Base-by-base conservation (phyloP, 371 early-diverging fungal species). In the Mortierella polycephala region DNA sequence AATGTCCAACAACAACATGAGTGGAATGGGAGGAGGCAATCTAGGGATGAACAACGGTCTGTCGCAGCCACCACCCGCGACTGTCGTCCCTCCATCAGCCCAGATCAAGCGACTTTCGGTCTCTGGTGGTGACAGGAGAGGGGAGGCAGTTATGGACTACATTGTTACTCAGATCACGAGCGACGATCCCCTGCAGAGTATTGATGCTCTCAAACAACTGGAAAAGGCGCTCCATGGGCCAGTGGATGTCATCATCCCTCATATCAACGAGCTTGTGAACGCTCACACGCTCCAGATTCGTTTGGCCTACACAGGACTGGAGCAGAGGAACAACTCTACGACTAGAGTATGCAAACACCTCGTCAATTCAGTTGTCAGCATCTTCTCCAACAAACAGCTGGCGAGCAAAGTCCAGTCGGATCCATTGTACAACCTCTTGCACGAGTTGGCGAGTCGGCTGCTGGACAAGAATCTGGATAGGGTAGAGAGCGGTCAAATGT, bases 151-250 rank as follows among this genome's bases (percentile, higher is more conserved):
- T 58, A 87, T 96, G 64, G 94, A 93, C 60, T 86, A 89, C 45
- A 65, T 94, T 10, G 85, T 95, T 16, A 82, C 91, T 1, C 94
- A 94, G 60, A 90, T 97, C 46, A 92, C 90, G 49, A 86, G 90
- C 69, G 85, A 86, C 6, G 95, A 95, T 57, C 81, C 91, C 1
- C 79, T 85, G 41, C 86, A 90, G 44, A 89, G 92, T 37, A 90
- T 94, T 57, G 91, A 93, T 47, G 96, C 95, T 1, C 74, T 97
- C 13, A 95, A 95, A 74, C 89, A 93, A 51, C 72, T 97, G 16
- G 94, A 94, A 47, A 86, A 85, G 44, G 74, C 90, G 0, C 76
- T 96, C 8, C 81, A 83, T n/a, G 81, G 83, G 30, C 69, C 84
- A 9, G 76, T 89, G 9, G 87, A 89, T 13, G 54, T 79, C 7